Conservation (phyloP, 345 rosid species). For the Corchorus capsularis region DNA sequence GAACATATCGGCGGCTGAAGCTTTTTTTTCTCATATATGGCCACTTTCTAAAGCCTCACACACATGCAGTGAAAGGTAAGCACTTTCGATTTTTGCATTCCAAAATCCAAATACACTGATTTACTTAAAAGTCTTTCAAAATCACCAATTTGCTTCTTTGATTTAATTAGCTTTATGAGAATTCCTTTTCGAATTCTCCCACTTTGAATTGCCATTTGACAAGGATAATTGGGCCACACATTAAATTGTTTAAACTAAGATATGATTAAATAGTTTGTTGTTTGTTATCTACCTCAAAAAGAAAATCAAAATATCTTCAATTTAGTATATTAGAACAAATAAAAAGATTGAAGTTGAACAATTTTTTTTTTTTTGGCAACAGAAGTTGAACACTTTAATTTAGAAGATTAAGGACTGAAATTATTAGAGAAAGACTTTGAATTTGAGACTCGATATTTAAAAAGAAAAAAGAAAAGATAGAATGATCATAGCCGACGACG, state of each 20-base stretch:
- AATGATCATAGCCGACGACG: no score
- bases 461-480: no score
- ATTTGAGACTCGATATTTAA: no score
- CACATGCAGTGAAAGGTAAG: not conserved
- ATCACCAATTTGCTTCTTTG: not conserved
- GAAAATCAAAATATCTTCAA: no score
- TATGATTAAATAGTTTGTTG: not conserved
- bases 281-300: no score
- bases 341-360: no score
- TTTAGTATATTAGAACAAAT: no score
- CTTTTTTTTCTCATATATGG: not conserved
- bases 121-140: not conserved
- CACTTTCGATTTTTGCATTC: not conserved
- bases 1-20: not conserved
- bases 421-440: no score
- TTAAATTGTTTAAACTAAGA: no score
- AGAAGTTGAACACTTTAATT: no score
- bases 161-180: not conserved
- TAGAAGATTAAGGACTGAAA: not conserved
- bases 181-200: not conserved
- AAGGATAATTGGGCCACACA: not conserved
- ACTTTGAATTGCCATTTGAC: not conserved
- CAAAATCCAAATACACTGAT: not conserved
- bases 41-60: slow-evolving; percentile 1
- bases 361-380: no score